Evolutionary conservation across 371 early-diverging fungal genomes (phyloP).

Genomic region (Mortierella sp.): DNA sequence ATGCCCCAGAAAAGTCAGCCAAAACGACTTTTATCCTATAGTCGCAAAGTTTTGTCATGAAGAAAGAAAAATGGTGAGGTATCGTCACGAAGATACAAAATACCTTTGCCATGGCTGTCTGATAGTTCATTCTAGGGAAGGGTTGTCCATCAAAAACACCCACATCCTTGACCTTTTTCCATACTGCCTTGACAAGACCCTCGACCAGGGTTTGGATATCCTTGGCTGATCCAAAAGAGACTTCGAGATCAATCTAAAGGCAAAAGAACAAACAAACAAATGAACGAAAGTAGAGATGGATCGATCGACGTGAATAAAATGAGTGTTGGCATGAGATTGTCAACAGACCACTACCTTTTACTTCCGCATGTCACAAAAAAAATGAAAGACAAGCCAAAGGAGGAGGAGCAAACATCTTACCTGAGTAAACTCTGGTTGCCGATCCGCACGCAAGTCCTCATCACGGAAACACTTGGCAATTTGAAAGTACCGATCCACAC

Average conservation of each 20-base stretch:
- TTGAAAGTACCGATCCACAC: constrained; percentile 92
- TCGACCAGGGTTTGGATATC: constrained; percentile 84
- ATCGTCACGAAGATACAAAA: neutral
- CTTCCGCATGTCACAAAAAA: neutral
- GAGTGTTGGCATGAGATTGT: neutral
- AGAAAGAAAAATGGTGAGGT: neutral
- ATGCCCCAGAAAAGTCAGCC: too few species aligned
- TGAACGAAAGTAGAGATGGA: neutral
- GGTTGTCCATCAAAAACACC: constrained; percentile 56
- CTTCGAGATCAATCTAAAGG: constrained; percentile 86
- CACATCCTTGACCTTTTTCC: constrained; percentile 66
- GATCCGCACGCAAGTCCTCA: constrained; percentile 88
- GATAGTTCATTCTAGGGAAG: constrained; percentile 82
- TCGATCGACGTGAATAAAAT: constrained; percentile 1
- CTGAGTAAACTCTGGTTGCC: constrained; percentile 96
- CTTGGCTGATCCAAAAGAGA: constrained; percentile 79
- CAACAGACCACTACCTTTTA: neutral
- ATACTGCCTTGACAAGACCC: constrained; percentile 75
- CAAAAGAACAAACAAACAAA: neutral
- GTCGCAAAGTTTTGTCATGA: too few species aligned
- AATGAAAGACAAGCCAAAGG: neutral
- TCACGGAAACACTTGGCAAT: constrained; percentile 95
- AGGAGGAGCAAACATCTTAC: constrained; percentile 56
- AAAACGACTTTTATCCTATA: too few species aligned
- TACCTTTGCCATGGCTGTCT: constrained; percentile 82